Evolutionary conservation across 2,329 filamentous ascomycete species (phyloP).

Genomic region (Chlorencoelia australis): DNA sequence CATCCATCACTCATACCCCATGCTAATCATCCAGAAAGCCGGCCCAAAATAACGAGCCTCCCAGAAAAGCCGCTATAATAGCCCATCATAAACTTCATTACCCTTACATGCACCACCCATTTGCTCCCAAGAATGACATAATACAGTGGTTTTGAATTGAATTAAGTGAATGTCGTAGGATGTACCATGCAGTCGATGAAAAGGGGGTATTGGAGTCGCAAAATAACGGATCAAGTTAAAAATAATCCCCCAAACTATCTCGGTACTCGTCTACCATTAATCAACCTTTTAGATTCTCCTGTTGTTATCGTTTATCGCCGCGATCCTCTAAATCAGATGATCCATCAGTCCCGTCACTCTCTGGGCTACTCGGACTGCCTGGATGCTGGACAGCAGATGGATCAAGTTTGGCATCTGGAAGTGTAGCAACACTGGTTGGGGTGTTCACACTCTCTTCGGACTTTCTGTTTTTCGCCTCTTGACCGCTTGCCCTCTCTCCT

Average conservation of each 20-base stretch:
- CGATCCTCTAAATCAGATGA: constrained; percentile 13
- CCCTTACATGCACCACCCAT: neutral
- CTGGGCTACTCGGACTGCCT: constrained; percentile 15
- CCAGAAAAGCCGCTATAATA: too few relatives aligned
- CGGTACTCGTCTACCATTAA: constrained; percentile 2
- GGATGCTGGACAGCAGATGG: constrained; percentile 14
- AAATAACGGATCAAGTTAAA: neutral
- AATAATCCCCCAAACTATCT: neutral
- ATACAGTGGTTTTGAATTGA: neutral
- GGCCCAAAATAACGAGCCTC: too few relatives aligned
- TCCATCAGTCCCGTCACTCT: constrained; percentile 19
- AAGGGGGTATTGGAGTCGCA: constrained; percentile 1
- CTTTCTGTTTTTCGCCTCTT: constrained; percentile 18
- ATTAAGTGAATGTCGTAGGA: neutral
- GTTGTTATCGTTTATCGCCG: constrained; percentile 3
- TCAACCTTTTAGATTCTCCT: neutral
- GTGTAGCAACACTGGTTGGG: constrained; percentile 14
- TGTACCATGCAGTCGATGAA: neutral
- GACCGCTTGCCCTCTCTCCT: constrained; percentile 18
- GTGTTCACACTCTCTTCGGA: constrained; percentile 16
- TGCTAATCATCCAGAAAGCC: too few relatives aligned
- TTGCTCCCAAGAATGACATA: constrained; percentile 4
- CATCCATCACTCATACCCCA: too few relatives aligned
- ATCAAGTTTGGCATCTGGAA: constrained; percentile 19
- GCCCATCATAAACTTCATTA: neutral